Evolutionary conservation across 139 green algal genomes (phyloP).

Genomic region (Chlamydomonas eustigma): DNA sequence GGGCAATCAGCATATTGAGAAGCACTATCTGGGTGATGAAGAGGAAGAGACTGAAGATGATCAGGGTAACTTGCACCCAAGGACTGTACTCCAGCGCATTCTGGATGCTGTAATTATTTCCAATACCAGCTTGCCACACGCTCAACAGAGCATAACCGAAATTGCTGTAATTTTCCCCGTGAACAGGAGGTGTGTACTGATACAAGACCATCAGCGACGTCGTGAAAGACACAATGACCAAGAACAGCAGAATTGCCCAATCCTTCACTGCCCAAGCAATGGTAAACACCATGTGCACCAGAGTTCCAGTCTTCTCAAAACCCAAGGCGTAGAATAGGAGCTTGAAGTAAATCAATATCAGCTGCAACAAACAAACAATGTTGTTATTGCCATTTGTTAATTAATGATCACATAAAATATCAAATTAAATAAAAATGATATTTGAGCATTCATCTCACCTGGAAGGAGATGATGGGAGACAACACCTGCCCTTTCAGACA

Average conservation of each 20-base stretch:
- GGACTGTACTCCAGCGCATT: background rate
- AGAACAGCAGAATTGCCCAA: slow-evolving; percentile 25
- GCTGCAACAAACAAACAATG: slow-evolving; percentile 1
- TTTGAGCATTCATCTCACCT: too few species aligned
- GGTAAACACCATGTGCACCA: slow-evolving; percentile 41
- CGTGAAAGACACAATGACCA: slow-evolving; percentile 4
- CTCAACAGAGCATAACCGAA: slow-evolving; percentile 28
- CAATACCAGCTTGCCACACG: slow-evolving; percentile 28
- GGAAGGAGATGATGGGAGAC: slow-evolving; percentile 17
- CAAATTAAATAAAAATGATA: too few species aligned
- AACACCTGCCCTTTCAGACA: background rate
- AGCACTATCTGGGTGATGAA: slow-evolving; percentile 41
- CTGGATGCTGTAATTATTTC: slow-evolving; percentile 14
- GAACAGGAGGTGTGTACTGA: slow-evolving; percentile 13
- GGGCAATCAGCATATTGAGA: slow-evolving; percentile 49
- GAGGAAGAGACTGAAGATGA: slow-evolving; percentile 47
- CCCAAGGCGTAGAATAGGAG: slow-evolving; percentile 39
- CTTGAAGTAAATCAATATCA: slow-evolving; percentile 27
- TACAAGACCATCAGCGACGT: slow-evolving; percentile 29
- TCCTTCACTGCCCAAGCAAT: slow-evolving; percentile 11
- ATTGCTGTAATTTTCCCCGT: slow-evolving; percentile 13
- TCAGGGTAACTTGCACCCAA: slow-evolving; percentile 24
- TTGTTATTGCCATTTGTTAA: too few species aligned
- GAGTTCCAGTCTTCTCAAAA: slow-evolving; percentile 37
- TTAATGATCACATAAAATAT: too few species aligned